Percentiles rank a stretch among this genome's conserved stretches.
phyloP scores from a whole-genome alignment of 495 filamentous ascomycete species.

The Podospora pseudoanserina region DNA sequence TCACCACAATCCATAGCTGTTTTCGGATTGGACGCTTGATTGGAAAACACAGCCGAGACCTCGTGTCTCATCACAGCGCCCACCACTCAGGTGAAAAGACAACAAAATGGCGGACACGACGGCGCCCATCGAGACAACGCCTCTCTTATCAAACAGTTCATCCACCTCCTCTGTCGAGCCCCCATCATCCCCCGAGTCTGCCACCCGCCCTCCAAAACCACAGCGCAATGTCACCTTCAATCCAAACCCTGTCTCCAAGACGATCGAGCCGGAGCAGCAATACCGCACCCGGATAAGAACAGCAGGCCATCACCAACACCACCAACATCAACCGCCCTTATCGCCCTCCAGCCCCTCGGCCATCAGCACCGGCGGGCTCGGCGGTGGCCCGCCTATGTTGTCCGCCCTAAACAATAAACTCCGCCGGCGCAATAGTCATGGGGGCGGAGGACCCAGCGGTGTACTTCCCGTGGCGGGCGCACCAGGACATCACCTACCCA shows the following conservation, averaged over 20 bases:
- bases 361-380: slow-evolving; percentile 29
- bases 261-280: slow-evolving; percentile 44
- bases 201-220: slow-evolving; percentile 33
- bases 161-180: neutral
- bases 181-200: slow-evolving; percentile 31
- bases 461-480: slow-evolving; percentile 50
- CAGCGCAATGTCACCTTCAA: slow-evolving; percentile 49
- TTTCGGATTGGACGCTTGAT: neutral
- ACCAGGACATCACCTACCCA: slow-evolving; percentile 50
- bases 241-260: slow-evolving; percentile 47
- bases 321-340: slow-evolving; percentile 6
- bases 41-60: neutral
- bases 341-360: slow-evolving; percentile 22
- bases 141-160: neutral
- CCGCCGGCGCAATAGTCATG: slow-evolving; percentile 77
- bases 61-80: neutral
- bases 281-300: slow-evolving; percentile 11
- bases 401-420: slow-evolving; percentile 84
- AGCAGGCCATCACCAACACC: slow-evolving; percentile 16
- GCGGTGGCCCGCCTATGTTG: slow-evolving; percentile 61
- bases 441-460: slow-evolving; percentile 28
- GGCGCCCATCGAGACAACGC: neutral
- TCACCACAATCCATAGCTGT: neutral
- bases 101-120: neutral
- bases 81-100: neutral